phyloP scores from a whole-genome alignment of 1,284 basidiomycete species.

The Athelia psychrophila region DNA sequence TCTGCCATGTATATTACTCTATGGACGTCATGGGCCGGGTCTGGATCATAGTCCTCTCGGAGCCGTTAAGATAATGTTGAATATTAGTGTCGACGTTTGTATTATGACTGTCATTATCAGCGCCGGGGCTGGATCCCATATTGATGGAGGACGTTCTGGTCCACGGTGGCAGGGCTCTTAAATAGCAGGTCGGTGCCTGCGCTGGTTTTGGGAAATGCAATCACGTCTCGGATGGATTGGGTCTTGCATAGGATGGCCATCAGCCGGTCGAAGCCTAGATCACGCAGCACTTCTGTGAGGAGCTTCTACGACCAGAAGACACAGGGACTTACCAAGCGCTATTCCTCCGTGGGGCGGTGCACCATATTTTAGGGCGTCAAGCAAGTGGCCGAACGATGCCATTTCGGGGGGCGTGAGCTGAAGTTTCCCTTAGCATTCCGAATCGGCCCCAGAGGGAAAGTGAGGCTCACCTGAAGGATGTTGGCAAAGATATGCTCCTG shows the following conservation, averaged over 20 bases:
- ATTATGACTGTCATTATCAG: conserved; percentile 1
- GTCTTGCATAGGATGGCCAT: conserved; percentile 88
- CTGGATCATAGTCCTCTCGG: no score
- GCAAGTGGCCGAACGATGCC: conserved; percentile 77
- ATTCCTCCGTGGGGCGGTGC: conserved; percentile 97
- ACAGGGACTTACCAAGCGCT: conserved; percentile 65
- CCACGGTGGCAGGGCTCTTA: conserved; percentile 74
- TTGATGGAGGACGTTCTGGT: conserved; percentile 52
- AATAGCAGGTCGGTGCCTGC: conserved; percentile 87
- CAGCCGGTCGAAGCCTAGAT: conserved; percentile 85
- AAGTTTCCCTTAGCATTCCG: conserved; percentile 6
- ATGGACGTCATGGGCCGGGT: neutral
- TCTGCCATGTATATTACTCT: neutral
- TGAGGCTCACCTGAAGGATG: conserved; percentile 65
- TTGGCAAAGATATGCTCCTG: conserved; percentile 82
- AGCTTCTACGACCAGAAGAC: conserved; percentile 6
- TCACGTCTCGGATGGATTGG: conserved; percentile 88
- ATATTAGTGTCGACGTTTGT: neutral
- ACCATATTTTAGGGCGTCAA: conserved; percentile 84
- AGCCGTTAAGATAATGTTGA: neutral
- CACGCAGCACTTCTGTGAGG: conserved; percentile 5
- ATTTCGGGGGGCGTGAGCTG: conserved; percentile 75
- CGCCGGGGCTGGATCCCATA: conserved; percentile 51
- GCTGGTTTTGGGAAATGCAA: conserved; percentile 92
- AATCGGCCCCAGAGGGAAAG: conserved; percentile 5